Base-by-base conservation (phyloP, 345 rosid species). In the Psidium guajava region DNA sequence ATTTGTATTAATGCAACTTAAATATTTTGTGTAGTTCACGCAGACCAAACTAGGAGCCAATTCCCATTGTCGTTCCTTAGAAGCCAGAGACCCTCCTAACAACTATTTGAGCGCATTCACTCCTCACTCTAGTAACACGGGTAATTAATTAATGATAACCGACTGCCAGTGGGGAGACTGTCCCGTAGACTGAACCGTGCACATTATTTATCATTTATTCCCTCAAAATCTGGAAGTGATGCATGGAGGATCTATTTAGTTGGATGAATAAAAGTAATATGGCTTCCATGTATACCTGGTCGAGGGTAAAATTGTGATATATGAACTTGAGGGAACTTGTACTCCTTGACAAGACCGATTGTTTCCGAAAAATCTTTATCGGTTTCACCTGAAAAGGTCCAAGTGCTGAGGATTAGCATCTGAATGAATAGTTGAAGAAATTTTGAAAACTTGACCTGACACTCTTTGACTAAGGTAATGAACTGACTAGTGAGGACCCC, bases 261-360 rank as follows among this genome's bases (percentile, higher is more conserved):
- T 32, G 22, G 22, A 32, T 64, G 44, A 42, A 82, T 25, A 86
- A 86, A 84, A n/a, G 21, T 59, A 85, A 27, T 47, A 64, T 80
- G 24, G 57, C 11, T 84, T 44, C 49, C 24, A 74, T 86, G 64
- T 49, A 84, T 89, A 92, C 98, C 99, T 89, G 98, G 98, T 83
- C 98, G 91, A 64, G 99, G 99, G 92, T 97, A 97, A 90, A 96
- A 96, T 91, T 97, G 98, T 75, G 98, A 97, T 86, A 96, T 97
- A 85, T 97, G 99, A 88, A 97, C 97, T 91, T 97, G 51, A 36
- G 36, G 99, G 85, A 97, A 88, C 89, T 93, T 92, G 90, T 95
- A 97, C 44, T 92, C 93, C 88, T 93, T 87, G 74, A 97, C 89
- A 59, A 97, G 98, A 87, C 83, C 83, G 84, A 95, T 93, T 22